Base-by-base conservation (phyloP, 2,329 filamentous ascomycete genomes). In the Nigrospora sphaerica region DNA sequence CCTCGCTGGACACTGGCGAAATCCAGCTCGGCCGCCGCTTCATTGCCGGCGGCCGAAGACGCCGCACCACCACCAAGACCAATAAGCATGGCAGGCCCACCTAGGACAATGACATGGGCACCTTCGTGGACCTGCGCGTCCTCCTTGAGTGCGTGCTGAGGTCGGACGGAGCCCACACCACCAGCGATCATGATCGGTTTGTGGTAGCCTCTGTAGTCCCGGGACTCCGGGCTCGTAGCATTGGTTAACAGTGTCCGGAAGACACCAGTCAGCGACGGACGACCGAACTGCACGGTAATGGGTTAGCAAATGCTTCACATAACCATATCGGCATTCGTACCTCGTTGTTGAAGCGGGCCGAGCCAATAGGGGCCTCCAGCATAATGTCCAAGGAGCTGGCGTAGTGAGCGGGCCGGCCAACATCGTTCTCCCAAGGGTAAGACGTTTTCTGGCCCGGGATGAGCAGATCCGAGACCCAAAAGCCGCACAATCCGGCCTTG, bases 1-100 rank as follows among this genome's bases (percentile, higher is more conserved):
- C 92, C 93, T 69, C 93, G 79, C 70, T 98, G 93, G 32, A 98
- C 93, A 71, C 90, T 96, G 57, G 92, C 89, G 67, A 97, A 98
- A 64, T 98, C 93, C 2, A 98, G 76, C 55, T 96, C 91, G 1
- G 91, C 89, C 40, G 87, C 93, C 32, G 85, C 86, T 70, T 96
- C 89, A 41, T 86, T 88, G 16, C 89, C 93, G 34, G 88, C 82
- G 50, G 90, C 87, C 70, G 88, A 95, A 2, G 92, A 97, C 10
- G 93, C 93, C 44, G 93, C 93, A 60, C 93, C 93, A 49, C 93
- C 93, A 39, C 93, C 93, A 45, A 98, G 82, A 35, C 93, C 93
- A 60, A 98, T 97, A 33, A 98, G 76, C 93, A 98, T 98, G 12
- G 92, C 92, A 34, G 93, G 93, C 0, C 93, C 93, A 58, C 93